Conservation (phyloP, 805 yeast genomes). For the Scheffersomyces coipomensis region DNA sequence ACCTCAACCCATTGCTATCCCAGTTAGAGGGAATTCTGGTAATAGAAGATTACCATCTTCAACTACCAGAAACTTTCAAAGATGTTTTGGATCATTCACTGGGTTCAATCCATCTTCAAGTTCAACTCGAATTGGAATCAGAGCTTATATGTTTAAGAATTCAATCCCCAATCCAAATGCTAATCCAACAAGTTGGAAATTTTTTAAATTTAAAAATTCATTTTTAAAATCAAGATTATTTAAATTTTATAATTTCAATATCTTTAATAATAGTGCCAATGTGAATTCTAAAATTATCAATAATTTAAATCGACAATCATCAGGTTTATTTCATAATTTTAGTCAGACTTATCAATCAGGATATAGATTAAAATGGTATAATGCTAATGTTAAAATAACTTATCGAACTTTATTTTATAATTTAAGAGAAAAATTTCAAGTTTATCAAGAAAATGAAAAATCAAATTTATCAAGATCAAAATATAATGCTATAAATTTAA, state of each 20-base stretch:
- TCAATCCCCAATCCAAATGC: too few species aligned
- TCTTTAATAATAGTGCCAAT: background rate
- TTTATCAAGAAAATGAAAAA: background rate
- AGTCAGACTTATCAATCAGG: constrained; percentile 19
- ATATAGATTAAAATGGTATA: constrained; percentile 17
- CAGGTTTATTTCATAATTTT: constrained; percentile 22
- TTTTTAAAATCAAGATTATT: background rate
- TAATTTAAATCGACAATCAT: constrained; percentile 3
- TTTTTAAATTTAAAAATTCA: constrained; percentile 4
- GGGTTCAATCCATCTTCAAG: constrained; percentile 4
- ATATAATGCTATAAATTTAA: constrained; percentile 1
- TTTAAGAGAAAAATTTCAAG: constrained; percentile 7
- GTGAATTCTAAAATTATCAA: constrained; percentile 4
- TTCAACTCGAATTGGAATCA: background rate
- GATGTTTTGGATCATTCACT: constrained; percentile 21
- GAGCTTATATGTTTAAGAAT: too few species aligned
- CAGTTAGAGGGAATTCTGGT: constrained; percentile 14
- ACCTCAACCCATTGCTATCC: constrained; percentile 37
- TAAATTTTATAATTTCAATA: constrained; percentile 1
- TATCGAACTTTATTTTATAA: constrained; percentile 17
- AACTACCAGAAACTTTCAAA: constrained; percentile 15
- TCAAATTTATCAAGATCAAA: background rate
- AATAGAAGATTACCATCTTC: background rate
- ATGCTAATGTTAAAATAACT: constrained; percentile 15
- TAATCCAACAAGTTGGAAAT: too few species aligned